Evolutionary conservation across 495 filamentous ascomycete genomes (phyloP).

Genomic region (Penicillium argentinense): DNA sequence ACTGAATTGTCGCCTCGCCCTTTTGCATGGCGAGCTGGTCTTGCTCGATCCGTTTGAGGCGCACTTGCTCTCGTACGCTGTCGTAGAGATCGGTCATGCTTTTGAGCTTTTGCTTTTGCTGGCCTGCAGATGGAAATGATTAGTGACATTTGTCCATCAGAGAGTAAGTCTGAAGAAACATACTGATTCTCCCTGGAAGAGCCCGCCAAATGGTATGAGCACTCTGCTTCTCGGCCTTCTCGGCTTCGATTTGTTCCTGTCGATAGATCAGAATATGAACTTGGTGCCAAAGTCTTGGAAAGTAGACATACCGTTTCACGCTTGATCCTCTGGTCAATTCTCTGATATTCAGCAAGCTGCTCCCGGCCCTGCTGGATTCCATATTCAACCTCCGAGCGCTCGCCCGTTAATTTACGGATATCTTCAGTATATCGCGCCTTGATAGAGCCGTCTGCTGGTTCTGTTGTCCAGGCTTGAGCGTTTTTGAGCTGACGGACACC

Average conservation of each 20-base stretch:
- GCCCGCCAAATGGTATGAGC: constrained; percentile 60
- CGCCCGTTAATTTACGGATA: constrained; percentile 42
- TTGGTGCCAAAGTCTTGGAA: neutral
- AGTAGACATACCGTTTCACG: constrained; percentile 40
- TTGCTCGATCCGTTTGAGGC: constrained; percentile 46
- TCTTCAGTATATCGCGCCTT: constrained; percentile 51
- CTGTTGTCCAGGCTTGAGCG: constrained; percentile 71
- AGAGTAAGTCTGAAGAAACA: constrained; percentile 8
- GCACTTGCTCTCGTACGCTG: constrained; percentile 40
- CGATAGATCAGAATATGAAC: constrained; percentile 18
- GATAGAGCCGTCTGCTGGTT: constrained; percentile 64
- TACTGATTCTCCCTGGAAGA: constrained; percentile 71
- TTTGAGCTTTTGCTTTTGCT: constrained; percentile 52
- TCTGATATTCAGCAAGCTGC: constrained; percentile 42
- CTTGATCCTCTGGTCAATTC: constrained; percentile 13
- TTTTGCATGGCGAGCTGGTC: constrained; percentile 61
- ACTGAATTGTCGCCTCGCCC: constrained; percentile 61
- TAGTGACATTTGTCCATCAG: constrained; percentile 3
- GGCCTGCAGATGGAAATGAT: constrained; percentile 38
- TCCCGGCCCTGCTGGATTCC: constrained; percentile 31
- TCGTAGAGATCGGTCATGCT: constrained; percentile 41
- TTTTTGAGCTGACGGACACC: constrained; percentile 50
- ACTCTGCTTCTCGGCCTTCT: constrained; percentile 59
- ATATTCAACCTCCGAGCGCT: constrained; percentile 38
- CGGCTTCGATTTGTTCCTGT: constrained; percentile 46